A percentile compares a stretch with the other conserved stretches of the same genome.
Conservation (phyloP, 2,329 filamentous ascomycete species). For the Aspergillus pseudonomiae region DNA sequence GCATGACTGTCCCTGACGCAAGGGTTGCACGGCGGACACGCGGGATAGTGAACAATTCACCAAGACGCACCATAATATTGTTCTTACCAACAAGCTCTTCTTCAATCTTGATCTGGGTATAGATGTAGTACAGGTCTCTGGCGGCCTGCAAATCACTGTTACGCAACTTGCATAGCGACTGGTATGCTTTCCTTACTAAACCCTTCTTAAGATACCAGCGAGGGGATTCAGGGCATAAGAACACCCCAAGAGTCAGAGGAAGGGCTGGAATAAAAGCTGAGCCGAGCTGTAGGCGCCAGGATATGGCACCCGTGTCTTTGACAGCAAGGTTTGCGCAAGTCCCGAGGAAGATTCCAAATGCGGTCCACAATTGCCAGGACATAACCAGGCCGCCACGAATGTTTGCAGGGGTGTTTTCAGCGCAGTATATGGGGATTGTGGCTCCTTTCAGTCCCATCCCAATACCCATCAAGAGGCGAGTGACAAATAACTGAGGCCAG, state of each 20-base stretch:
- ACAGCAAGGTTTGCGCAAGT: constrained; percentile 67
- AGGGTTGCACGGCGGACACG: constrained; percentile 64
- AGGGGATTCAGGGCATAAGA: constrained; percentile 66
- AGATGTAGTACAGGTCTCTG: constrained; percentile 65
- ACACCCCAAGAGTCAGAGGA: constrained; percentile 61
- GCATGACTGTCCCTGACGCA: constrained; percentile 80
- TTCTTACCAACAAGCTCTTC: constrained; percentile 44
- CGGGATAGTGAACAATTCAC: constrained; percentile 54
- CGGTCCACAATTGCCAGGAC: constrained; percentile 57
- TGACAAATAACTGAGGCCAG: constrained; percentile 62
- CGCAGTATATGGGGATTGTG: constrained; percentile 58
- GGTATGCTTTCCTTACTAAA: constrained; percentile 63
- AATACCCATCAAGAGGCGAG: constrained; percentile 60
- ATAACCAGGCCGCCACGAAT: constrained; percentile 61
- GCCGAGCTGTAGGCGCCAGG: constrained; percentile 67
- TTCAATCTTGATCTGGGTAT: constrained; percentile 56
- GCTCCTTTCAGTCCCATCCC: constrained; percentile 66
- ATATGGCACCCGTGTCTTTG: constrained; percentile 59
- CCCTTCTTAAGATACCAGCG: constrained; percentile 71
- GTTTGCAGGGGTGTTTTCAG: constrained; percentile 58
- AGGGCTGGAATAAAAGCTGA: constrained; percentile 68
- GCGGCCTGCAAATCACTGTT: constrained; percentile 64
- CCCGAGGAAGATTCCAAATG: constrained; percentile 69
- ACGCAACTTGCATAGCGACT: constrained; percentile 59
- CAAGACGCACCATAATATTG: constrained; percentile 64